Evolutionary conservation across 1,139 yeast genomes (phyloP), one percentile per base, ranked within the genome.

Genomic region (Entelexis paramagnoliae): DNA sequence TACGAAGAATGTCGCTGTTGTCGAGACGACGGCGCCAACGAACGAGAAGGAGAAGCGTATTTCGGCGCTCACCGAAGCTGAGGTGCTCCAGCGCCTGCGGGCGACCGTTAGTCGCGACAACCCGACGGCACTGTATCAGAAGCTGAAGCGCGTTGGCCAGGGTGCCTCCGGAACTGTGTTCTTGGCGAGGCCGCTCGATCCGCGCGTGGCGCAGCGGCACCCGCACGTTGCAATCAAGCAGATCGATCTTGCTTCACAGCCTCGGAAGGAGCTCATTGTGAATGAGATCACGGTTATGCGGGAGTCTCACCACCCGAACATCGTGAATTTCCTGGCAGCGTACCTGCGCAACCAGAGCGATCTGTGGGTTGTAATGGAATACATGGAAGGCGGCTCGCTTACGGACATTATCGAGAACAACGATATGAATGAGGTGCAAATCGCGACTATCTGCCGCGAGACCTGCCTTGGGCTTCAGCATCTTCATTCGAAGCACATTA

Each of bases 131-230:
- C 75, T 81, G 54, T 93, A 87, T 70, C 84, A 83, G 64, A 85
- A 87, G 69, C 76, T 91, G 61, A 93, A 86, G 67, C 88, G 88
- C 64, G 95, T 96, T 2, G 99, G 99, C n/a, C 98, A 93, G 70
- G 99, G 99, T 62, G 99, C 98, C 0, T 81, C 91, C 56, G 99
- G 99, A 17, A 84, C 91, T 1, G 99, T 93, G 22, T 93, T 86
- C 64, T 76, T 91, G 51, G 98, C 97, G 0, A 79, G 81, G 61
- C 78, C 87, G 36, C 68, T 80, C 55, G 55, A 56, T 48, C 47
- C 54, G 42, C 53, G 51, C 33, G 55, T 60, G 54, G 55, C 57
- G 32, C 40, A 49, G 49, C 36, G 44, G 9, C 41, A 50, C 29
- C 36, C 32, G 10, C 43, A 47, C 14, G 75, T 72, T n/a, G 98